phyloP scores from a whole-genome alignment of 106 monocot species.

The Dendrobium huoshanense region DNA sequence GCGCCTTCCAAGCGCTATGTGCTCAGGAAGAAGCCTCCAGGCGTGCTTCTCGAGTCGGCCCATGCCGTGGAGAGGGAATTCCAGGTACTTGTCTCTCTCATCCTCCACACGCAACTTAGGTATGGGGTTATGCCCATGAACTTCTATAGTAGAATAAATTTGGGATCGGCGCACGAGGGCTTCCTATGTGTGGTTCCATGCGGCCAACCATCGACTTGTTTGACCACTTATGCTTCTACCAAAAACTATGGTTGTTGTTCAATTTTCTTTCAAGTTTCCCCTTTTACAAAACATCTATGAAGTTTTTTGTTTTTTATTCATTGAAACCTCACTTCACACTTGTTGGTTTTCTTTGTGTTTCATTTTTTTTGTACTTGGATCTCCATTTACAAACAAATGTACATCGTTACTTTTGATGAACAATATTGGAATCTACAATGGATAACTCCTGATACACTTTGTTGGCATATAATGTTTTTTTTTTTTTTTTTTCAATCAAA shows the following conservation, averaged over 20 bases:
- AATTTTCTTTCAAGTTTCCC: background rate
- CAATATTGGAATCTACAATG: background rate
- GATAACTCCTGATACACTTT: no score
- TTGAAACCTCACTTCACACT: background rate
- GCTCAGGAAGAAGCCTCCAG: slow-evolving; percentile 90
- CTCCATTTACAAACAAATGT: background rate
- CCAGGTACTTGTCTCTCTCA: slow-evolving; percentile 26
- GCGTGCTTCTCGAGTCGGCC: slow-evolving; percentile 72
- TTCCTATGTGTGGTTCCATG: background rate
- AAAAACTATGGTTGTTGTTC: background rate
- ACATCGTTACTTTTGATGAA: background rate
- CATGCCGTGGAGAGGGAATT: slow-evolving; percentile 94
- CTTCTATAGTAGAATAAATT: background rate
- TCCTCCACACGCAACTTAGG: background rate
- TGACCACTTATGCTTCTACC: background rate
- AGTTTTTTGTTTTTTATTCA: background rate
- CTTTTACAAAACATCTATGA: background rate
- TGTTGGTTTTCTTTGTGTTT: background rate
- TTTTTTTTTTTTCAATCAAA: background rate
- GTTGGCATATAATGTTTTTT: background rate
- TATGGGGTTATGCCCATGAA: background rate
- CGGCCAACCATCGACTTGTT: background rate
- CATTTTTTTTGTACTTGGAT: background rate
- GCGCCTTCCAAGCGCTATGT: slow-evolving; percentile 56
- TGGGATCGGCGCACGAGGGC: background rate